Percentiles rank a stretch among this genome's conserved stretches.
Evolutionary conservation across 257 asterid genomes (phyloP).

Genomic region (Nicotiana otophora): DNA sequence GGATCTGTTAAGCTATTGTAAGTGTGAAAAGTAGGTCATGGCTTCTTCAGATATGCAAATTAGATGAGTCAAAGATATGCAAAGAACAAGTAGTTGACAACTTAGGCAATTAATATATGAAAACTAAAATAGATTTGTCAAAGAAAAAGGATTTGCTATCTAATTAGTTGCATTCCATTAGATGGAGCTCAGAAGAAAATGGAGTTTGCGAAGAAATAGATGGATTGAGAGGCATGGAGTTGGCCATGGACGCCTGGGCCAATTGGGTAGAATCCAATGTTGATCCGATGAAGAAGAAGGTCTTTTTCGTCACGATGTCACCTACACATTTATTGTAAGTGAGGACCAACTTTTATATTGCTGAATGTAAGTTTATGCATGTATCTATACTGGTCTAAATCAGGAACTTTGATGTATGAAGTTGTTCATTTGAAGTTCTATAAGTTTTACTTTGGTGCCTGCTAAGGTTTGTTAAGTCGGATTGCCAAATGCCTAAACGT

Average conservation of each 20-base stretch:
- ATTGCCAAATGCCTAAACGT: too few species aligned
- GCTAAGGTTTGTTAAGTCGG: too few species aligned
- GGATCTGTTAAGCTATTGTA: conserved; percentile 71
- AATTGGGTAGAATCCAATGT: conserved; percentile 58
- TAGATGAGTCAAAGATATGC: too few species aligned
- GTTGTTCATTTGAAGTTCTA: too few species aligned
- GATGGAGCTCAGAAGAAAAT: conserved; percentile 69
- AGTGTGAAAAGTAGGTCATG: conserved; percentile 13
- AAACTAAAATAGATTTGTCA: too few species aligned
- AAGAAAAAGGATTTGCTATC: too few species aligned
- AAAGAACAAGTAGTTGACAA: background rate
- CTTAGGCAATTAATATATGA: too few species aligned
- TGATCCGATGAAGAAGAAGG: conserved; percentile 49
- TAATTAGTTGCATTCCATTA: conserved; percentile 4
- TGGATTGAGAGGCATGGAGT: conserved; percentile 79
- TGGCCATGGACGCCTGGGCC: conserved; percentile 90
- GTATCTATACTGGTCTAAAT: too few species aligned
- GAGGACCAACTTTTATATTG: background rate
- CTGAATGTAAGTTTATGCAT: too few species aligned
- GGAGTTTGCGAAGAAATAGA: conserved; percentile 64
- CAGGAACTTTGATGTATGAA: too few species aligned
- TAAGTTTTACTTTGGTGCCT: too few species aligned
- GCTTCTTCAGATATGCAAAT: background rate
- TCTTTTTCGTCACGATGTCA: conserved; percentile 90
- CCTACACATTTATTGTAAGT: conserved; percentile 75